A percentile compares a stretch with the other conserved stretches of the same genome.
Conservation (phyloP, 2,329 filamentous ascomycete genomes). For the Chrysoporthe puriensis region DNA sequence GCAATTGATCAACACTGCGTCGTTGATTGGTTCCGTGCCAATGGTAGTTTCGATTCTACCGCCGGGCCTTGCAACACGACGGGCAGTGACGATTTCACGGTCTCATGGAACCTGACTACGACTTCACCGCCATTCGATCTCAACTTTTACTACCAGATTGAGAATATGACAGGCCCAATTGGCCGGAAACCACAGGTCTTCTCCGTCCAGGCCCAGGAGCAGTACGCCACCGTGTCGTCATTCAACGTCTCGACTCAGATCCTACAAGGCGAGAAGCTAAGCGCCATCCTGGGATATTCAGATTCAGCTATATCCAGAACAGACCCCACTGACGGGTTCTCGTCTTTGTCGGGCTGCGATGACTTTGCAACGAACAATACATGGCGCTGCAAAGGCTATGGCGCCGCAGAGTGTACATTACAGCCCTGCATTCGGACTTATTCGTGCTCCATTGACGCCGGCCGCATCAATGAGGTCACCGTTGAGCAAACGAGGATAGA, state of each 20-base stretch:
- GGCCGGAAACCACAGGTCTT: background rate
- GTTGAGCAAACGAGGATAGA: conserved; percentile 3
- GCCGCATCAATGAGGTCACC: background rate
- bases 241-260: background rate
- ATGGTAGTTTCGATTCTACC: no score
- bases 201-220: background rate
- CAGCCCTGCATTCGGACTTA: conserved; percentile 18
- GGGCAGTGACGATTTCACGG: background rate
- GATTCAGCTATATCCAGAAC: background rate
- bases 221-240: background rate
- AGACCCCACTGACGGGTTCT: background rate
- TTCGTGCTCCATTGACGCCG: conserved; percentile 11
- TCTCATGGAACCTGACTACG: conserved; percentile 4
- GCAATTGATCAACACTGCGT: background rate
- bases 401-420: conserved; percentile 6
- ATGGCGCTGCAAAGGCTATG: conserved; percentile 19
- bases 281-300: background rate
- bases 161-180: background rate
- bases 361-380: background rate
- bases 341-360: background rate
- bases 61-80: background rate
- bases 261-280: background rate
- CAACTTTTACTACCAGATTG: background rate
- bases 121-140: background rate
- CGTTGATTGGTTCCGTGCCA: background rate